phyloP scores from a whole-genome alignment of 345 rosid species.

The Lepidium didymum region DNA sequence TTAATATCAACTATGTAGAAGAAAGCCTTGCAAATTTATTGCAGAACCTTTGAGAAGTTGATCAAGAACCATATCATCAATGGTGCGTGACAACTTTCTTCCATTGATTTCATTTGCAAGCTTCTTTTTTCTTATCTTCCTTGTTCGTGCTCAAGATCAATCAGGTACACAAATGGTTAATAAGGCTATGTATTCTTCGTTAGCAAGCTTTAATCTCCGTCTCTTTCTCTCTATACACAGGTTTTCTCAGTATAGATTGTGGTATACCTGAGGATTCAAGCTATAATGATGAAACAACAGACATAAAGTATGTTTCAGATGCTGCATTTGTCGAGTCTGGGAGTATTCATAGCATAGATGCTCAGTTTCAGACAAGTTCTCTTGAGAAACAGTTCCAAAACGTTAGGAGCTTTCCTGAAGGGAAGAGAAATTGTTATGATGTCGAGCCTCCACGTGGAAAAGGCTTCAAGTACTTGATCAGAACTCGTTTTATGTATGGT shows the following conservation, averaged over 20 bases:
- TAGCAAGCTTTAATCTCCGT: not conserved
- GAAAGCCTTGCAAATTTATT: not conserved
- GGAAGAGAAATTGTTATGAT: slow-evolving; percentile 32
- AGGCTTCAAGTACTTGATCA: slow-evolving; percentile 36
- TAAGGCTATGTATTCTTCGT: not conserved
- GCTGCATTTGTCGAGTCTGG: slow-evolving; percentile 28
- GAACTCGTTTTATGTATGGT: slow-evolving; percentile 46
- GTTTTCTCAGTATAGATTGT: slow-evolving; percentile 41
- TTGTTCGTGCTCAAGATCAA: slow-evolving; percentile 26
- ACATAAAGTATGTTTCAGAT: slow-evolving; percentile 30
- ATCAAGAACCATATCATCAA: not conserved
- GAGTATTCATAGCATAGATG: not conserved
- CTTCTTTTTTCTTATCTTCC: not conserved
- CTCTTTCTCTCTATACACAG: not conserved
- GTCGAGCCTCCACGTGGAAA: slow-evolving; percentile 7
- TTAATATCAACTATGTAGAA: not conserved
- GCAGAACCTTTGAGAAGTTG: not conserved
- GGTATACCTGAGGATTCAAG: slow-evolving; percentile 21
- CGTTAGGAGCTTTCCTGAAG: slow-evolving; percentile 36
- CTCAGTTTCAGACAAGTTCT: not conserved
- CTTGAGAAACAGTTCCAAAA: slow-evolving; percentile 19
- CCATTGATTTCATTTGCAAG: not conserved
- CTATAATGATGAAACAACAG: slow-evolving; percentile 27
- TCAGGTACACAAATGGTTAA: slow-evolving; percentile 17
- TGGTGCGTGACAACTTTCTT: not conserved